These are phyloP conservation scores for Irpex sp. DNA, from an alignment of 1,284 basidiomycete species.

Conservation along the genomic window DNA sequence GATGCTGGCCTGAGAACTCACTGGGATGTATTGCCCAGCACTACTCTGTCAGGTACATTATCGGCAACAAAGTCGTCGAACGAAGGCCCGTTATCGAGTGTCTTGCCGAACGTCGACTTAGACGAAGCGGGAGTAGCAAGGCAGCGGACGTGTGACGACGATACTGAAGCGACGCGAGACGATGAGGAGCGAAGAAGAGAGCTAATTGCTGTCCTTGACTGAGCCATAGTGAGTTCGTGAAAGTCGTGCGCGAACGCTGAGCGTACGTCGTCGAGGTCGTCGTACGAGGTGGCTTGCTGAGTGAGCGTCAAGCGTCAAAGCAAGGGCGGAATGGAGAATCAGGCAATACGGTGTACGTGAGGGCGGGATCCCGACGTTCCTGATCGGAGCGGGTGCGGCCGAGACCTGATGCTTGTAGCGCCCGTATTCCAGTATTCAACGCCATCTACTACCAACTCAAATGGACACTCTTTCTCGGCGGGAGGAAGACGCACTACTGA, in stretches of 20 bases:
- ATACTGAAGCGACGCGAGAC: conserved; percentile 15
- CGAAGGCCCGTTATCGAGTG: conserved; percentile 70
- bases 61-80: conserved; percentile 85
- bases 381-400: not conserved
- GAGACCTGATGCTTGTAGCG: not conserved
- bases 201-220: conserved; percentile 7
- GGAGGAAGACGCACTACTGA: conserved; percentile 83
- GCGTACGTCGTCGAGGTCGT: not conserved
- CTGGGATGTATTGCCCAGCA: conserved; percentile 79
- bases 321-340: not conserved
- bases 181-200: conserved; percentile 17
- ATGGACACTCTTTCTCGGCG: conserved; percentile 88
- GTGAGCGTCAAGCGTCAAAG: not conserved
- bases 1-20: conserved; percentile 30
- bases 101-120: conserved; percentile 49
- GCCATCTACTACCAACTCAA: not conserved
- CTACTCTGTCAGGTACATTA: conserved; percentile 58
- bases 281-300: not conserved
- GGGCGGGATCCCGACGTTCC: conserved; percentile 7
- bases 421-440: not conserved
- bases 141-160: conserved; percentile 30
- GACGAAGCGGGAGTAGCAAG: conserved; percentile 56
- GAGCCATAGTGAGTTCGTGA: conserved; percentile 1
- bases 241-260: not conserved
- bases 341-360: not conserved